Evolutionary conservation across 345 rosid species (phyloP), one percentile per base, ranked within the genome.

Genomic region (Eucalyptus cladocalyx): DNA sequence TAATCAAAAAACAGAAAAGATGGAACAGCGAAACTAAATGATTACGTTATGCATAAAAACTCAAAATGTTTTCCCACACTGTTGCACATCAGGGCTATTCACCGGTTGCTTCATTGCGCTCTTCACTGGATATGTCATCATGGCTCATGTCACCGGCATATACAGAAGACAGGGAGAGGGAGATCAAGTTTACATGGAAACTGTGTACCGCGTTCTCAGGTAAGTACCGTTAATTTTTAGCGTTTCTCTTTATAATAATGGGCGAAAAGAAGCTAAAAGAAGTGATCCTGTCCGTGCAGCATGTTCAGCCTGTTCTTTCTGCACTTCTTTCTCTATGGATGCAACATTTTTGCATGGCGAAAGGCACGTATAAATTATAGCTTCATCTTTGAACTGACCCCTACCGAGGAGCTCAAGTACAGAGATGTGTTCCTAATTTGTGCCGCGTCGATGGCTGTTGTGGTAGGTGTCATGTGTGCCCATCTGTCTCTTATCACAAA

Each of bases 341-440:
- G 99, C 96, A 96, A 97, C 94, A 95, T 96, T 90, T 96, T 96
- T 90, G 90, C 96, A 93, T 98, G 99, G 99, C 93, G 94, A 92
- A 97, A 96, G 91, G 92, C 99, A 37, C 96, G 99, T 67, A 96
- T 98, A 58, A 98, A 98, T 89, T 96, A 98, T 87, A 93, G 95
- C 93, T 97, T 97, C 95, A 98, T 98, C 87, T 96, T 98, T 83
- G 99, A 97, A 94, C 92, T 96, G 87, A 92, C 94, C 30, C 96
- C 96, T 3, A 90, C 93, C 47, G 95, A 95, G 93, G 99, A 96
- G 92, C 97, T 98, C 69, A 98, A 97, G 96, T 95, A 94, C 90
- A 94, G 98, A 92, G 99, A 97, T 90, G 94, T 95, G 69, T 97
- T 98, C 96, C 94, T 98, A 94, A 96, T 96, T 60, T 95, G 99